phyloP scores from a whole-genome alignment of 1,284 basidiomycete genomes.

The Chiua sp. region DNA sequence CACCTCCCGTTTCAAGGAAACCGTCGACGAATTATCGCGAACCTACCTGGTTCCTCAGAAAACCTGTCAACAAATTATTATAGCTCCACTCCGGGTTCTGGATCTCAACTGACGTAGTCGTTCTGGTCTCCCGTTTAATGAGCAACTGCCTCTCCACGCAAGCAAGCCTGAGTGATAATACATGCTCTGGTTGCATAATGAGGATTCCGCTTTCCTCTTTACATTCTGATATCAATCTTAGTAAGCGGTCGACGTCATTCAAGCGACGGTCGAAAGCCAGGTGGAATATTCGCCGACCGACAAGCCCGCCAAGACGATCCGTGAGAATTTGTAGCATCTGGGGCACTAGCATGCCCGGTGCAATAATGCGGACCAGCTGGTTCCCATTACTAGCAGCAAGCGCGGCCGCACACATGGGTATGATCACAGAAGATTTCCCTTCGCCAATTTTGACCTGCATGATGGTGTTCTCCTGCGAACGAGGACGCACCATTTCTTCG shows the following conservation, averaged over 20 bases:
- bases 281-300: conserved; percentile 50
- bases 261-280: conserved; percentile 51
- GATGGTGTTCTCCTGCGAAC: conserved; percentile 38
- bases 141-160: conserved; percentile 39
- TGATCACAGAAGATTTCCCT: conserved; percentile 59
- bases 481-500: conserved; percentile 51
- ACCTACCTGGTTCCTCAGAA: too few relatives aligned
- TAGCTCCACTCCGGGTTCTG: too few relatives aligned
- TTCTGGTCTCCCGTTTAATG: not conserved
- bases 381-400: conserved; percentile 42
- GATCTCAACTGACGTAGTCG: too few relatives aligned
- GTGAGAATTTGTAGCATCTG: conserved; percentile 57
- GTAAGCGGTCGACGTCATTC: conserved; percentile 13
- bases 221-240: conserved; percentile 42
- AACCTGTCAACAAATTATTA: too few relatives aligned
- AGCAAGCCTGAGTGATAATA: conserved; percentile 55
- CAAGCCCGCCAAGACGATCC: conserved; percentile 47
- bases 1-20: too few relatives aligned
- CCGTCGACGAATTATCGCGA: too few relatives aligned
- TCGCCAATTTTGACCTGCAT: conserved; percentile 65
- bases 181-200: conserved; percentile 55
- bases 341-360: conserved; percentile 42
- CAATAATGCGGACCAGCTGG: conserved; percentile 49
- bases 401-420: conserved; percentile 47
- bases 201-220: conserved; percentile 45